Base-by-base conservation (phyloP, 2,329 filamentous ascomycete genomes). In the Penicillium brevicompactum region DNA sequence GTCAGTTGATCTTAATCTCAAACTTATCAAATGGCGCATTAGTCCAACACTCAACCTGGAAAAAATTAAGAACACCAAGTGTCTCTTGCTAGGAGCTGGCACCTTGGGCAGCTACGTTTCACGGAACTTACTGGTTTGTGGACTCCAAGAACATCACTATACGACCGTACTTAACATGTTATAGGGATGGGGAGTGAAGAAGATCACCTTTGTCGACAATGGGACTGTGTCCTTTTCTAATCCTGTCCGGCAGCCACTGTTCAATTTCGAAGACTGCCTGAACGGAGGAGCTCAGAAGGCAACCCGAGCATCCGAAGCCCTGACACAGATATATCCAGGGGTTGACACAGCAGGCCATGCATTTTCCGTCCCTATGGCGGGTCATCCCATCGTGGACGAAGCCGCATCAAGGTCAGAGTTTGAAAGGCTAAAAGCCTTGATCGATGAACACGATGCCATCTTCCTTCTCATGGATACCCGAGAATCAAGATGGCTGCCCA, bases 11-110 rank as follows among this genome's bases (percentile, higher is more conserved):
- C 82, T 99, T 55, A 99, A 99, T 68, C 81, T 97, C 57, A 97
- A 97, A 76, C 82, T 99, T 55, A 99, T 99, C 87, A 99, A 97
- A 77, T 99, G 94, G 94, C 87, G 94, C 38, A 91, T 99, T 66
- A 91, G 92, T 7, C 94, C 94, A 0, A 87, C 87, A 48, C 83
- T 99, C 40, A 84, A 97, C 70, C 84, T 99, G 9, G 92, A 97
- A 30, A 84, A 84, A 30, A 92, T 97, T 70, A 97, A 96, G 69
- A 84, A 88, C 54, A 93, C 91, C 3, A 96, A 87, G 69, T 99
- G 94, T 69, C 82, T 99, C 14, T 79, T 99, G 2, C 84, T 99
- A 1, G 94, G 94, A 4, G 92, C 94, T 0, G 94, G 94, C 13
- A 99, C 94, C 0, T 80, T 99, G 1, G 94, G 94, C 8, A 92